phyloP scores from a whole-genome alignment of 495 filamentous ascomycete species.

The Penicillium verhagenii region DNA sequence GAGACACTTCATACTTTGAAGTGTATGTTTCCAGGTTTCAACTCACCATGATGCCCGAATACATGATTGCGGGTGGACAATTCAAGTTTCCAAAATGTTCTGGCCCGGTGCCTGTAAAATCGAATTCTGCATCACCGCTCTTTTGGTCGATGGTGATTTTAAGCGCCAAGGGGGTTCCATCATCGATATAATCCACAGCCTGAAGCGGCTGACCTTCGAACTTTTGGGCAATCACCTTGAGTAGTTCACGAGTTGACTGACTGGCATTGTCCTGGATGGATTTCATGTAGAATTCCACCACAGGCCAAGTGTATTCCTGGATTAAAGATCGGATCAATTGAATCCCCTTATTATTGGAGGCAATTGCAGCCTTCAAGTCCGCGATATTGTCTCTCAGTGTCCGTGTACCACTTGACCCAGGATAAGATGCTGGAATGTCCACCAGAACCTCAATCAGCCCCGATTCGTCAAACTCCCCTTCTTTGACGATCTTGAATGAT shows the following conservation, averaged over 20 bases:
- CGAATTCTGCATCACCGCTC: slow-evolving; percentile 83
- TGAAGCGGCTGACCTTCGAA: slow-evolving; percentile 72
- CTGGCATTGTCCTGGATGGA: slow-evolving; percentile 89
- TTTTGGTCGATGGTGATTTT: slow-evolving; percentile 75
- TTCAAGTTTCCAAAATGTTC: slow-evolving; percentile 65
- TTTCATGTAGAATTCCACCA: slow-evolving; percentile 83
- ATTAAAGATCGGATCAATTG: slow-evolving; percentile 78
- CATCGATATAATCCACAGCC: slow-evolving; percentile 86
- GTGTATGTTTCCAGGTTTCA: no score
- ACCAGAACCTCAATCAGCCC: slow-evolving; percentile 74
- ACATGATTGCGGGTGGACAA: slow-evolving; percentile 63
- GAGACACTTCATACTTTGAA: neutral
- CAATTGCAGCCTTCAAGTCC: slow-evolving; percentile 89
- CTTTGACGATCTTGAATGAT: slow-evolving; percentile 80
- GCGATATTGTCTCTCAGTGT: slow-evolving; percentile 88
- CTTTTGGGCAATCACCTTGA: slow-evolving; percentile 68
- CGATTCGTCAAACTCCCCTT: slow-evolving; percentile 81
- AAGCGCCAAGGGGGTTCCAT: slow-evolving; percentile 79
- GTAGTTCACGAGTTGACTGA: slow-evolving; percentile 67
- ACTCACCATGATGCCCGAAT: slow-evolving; percentile 22
- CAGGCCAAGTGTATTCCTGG: slow-evolving; percentile 81
- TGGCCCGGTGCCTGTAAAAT: slow-evolving; percentile 79
- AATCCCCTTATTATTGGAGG: slow-evolving; percentile 94
- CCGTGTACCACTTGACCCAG: slow-evolving; percentile 82
- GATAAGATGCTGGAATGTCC: slow-evolving; percentile 72